Evolutionary conservation across 306 rosid genomes (phyloP), one percentile per base, ranked within the genome.

Genomic region (Vigna trinervia): DNA sequence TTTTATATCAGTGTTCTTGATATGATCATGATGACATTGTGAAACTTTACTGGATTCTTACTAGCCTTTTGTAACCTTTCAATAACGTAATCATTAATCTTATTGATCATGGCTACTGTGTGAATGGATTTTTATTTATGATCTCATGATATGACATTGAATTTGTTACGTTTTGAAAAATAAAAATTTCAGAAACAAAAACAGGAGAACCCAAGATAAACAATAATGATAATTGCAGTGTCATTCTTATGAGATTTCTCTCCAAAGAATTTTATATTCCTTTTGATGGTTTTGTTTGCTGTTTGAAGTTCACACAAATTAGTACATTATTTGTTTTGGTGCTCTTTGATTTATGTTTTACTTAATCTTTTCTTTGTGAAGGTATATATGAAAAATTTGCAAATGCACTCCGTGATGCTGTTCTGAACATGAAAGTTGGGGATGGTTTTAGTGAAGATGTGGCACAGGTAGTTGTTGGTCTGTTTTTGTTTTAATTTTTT

Each of bases 401-500:
- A 59, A 78, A 84, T 79, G 92, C 91, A 45, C 82, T 95, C 59
- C 58, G 85, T 36, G 86, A 91, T 77, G 97, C 94, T 74, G 97
- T 92, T 68, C 86, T 88, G 84, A 84, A 74, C 72, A 74, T 95
- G 88, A 94, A 90, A 88, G 97, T 95, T 88, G 99, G 99, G 58
- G 86, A 92, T 80, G 97, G 99, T 75, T 95, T 95, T 81, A 66
- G 84, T 82, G 97, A 95, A 78, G 99, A 88, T 78, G 99, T 92
- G 57, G 72, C 23, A 41, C 99, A 92, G 97, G 99, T 95, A 87
- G 50, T 62, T 65, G 36, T 65, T 75, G 20, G 13, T 75, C 14
- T 1, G 4, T 34, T 13, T 34, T 32, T 8, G 38, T 48, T 15
- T 1, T 36, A 38, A 61, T 75, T 46, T 72, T 10, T 58, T 56